These are phyloP conservation scores for Solioccasus polychromus DNA, from an alignment of 768 basidiomycete species.

Conservation along the genomic window DNA sequence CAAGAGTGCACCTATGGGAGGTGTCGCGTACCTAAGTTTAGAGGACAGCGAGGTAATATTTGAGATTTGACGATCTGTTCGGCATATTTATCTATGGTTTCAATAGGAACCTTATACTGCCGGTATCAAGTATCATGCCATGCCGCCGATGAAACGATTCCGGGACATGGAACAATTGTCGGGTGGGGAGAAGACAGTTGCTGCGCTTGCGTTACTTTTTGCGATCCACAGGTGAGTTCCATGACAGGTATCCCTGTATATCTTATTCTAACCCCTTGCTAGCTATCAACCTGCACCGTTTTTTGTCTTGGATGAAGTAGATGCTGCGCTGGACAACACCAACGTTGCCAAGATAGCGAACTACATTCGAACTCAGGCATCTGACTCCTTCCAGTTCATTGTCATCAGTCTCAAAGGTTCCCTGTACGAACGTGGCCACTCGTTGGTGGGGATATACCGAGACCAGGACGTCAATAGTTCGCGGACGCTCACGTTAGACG, in stretches of 20 bases:
- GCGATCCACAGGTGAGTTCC: conserved; percentile 83
- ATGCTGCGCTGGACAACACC: conserved; percentile 97
- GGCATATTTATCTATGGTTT: conserved; percentile 2
- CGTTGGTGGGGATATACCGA: conserved; percentile 90
- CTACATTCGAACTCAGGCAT: conserved; percentile 85
- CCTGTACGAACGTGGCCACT: conserved; percentile 85
- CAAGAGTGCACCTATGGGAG: conserved; percentile 89
- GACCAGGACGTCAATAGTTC: conserved; percentile 95
- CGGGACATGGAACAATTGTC: conserved; percentile 99
- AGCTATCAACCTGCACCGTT: conserved; percentile 97
- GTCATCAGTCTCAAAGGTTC: conserved; percentile 97
- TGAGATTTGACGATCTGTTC: conserved; percentile 14
- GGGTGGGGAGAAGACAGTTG: conserved; percentile 98
- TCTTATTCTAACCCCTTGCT: neutral
- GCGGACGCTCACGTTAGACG: conserved; percentile 86
- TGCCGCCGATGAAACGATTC: conserved; percentile 99
- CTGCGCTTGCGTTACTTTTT: conserved; percentile 92
- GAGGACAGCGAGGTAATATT: conserved; percentile 87
- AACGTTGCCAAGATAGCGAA: conserved; percentile 95
- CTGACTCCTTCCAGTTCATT: conserved; percentile 88
- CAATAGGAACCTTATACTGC: conserved; percentile 75
- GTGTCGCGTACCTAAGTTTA: conserved; percentile 92
- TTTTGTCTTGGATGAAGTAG: conserved; percentile 98
- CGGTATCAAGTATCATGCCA: conserved; percentile 98
- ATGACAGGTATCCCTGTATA: neutral